Evolutionary conservation across 163 green algal species (phyloP).

Genomic region (Scenedesmus sp.): DNA sequence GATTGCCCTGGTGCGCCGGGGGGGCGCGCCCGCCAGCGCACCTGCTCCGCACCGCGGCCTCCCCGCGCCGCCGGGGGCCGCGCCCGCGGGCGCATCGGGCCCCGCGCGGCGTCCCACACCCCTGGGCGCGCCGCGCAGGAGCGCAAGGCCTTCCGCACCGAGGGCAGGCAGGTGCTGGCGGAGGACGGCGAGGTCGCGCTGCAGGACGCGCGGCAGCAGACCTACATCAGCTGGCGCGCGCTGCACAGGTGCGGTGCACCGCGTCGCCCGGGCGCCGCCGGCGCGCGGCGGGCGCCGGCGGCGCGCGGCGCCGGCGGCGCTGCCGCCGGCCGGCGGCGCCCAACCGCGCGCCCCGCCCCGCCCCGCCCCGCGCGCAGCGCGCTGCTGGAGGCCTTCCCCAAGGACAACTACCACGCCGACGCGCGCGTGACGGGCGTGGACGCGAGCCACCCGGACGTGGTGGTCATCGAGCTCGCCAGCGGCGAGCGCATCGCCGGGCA

Average conservation of each 20-base stretch:
- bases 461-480: constrained; percentile 11
- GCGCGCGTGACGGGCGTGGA: constrained; percentile 22
- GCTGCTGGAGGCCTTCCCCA: constrained; percentile 17
- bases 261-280: not conserved
- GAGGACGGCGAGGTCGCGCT: constrained; percentile 28
- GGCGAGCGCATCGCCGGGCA: constrained; percentile 37
- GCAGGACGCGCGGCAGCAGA: constrained; percentile 13
- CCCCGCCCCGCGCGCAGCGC: not conserved
- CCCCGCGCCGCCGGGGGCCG: no score
- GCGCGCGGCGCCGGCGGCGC: no score
- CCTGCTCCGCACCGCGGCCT: no score
- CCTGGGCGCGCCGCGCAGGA: no score
- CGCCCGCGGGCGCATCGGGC: no score
- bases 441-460: constrained; percentile 17
- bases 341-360: no score
- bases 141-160: not conserved
- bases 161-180: constrained; percentile 36
- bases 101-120: no score
- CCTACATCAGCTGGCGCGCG: constrained; percentile 16
- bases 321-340: no score
- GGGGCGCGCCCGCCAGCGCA: no score
- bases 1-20: constrained; percentile 11
- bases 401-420: constrained; percentile 18
- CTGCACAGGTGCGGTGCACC: constrained; percentile 16
- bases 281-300: no score